A percentile compares a stretch with the other conserved stretches of the same genome.
These are phyloP conservation scores for Diaporthe aspalathi DNA, from an alignment of 2,329 filamentous ascomycete genomes.

Conservation along the genomic window DNA sequence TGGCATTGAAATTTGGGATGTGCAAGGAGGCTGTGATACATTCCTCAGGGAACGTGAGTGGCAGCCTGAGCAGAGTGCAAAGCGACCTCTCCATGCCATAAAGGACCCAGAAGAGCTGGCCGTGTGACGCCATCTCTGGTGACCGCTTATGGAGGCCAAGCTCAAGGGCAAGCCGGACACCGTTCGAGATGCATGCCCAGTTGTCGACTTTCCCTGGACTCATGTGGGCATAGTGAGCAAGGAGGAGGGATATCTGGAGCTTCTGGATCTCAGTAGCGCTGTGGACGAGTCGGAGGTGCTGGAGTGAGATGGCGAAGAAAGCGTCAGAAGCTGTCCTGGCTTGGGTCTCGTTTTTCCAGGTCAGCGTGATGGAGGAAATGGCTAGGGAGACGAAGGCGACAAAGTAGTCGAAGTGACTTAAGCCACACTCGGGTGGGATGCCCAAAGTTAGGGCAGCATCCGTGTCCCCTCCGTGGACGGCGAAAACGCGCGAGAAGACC, in stretches of 20 bases:
- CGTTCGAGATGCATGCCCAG: conserved; percentile 29
- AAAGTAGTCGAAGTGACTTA: conserved; percentile 33
- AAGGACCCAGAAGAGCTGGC: conserved; percentile 29
- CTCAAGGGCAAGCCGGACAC: conserved; percentile 14
- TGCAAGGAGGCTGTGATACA: conserved; percentile 21
- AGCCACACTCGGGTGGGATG: conserved; percentile 22
- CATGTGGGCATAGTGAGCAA: conserved; percentile 29
- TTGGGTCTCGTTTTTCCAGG: conserved; percentile 32
- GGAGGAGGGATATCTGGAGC: conserved; percentile 27
- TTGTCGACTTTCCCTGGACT: conserved; percentile 30
- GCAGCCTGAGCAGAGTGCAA: conserved; percentile 29
- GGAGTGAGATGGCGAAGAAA: conserved; percentile 28
- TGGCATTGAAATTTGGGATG: conserved; percentile 12
- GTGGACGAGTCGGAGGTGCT: conserved; percentile 26
- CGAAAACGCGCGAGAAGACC: conserved; percentile 11
- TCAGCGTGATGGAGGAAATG: conserved; percentile 32
- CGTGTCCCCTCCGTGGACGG: conserved; percentile 27
- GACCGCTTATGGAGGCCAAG: conserved; percentile 28
- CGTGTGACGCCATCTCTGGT: neutral
- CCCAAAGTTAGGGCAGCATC: conserved; percentile 24
- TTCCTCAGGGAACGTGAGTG: conserved; percentile 20
- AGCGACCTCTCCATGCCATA: conserved; percentile 32
- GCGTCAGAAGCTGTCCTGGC: conserved; percentile 26
- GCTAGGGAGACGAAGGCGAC: conserved; percentile 22
- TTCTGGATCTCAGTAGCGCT: conserved; percentile 20